Evolutionary conservation across 1,284 basidiomycete genomes (phyloP).

Genomic region (Austroboletus novae-zelandiae): DNA sequence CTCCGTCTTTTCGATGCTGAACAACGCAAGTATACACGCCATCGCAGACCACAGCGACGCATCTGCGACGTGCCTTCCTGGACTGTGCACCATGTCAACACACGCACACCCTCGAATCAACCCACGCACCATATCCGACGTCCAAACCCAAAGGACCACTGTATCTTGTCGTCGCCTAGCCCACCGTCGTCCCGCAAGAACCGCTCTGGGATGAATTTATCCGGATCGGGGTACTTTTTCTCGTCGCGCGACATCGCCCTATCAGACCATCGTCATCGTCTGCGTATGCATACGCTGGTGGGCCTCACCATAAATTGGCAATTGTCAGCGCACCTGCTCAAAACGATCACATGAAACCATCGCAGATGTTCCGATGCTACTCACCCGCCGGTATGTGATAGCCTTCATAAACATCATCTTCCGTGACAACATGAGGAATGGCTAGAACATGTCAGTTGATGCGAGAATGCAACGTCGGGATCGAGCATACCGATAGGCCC

Average conservation of each 20-base stretch:
- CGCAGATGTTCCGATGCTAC: too few relatives aligned
- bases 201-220: conserved; percentile 21
- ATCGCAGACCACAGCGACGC: conserved; percentile 29
- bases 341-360: not conserved
- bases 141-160: conserved; percentile 25
- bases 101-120: not conserved
- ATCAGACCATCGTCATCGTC: not conserved
- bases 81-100: conserved; percentile 1
- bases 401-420: conserved; percentile 22
- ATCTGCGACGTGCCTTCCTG: conserved; percentile 25
- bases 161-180: conserved; percentile 16
- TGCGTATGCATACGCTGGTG: not conserved
- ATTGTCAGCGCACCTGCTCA: conserved; percentile 9
- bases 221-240: conserved; percentile 17
- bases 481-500: conserved; percentile 15
- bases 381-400: conserved; percentile 23
- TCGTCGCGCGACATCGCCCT: conserved; percentile 26
- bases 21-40: conserved; percentile 15
- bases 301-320: conserved; percentile 18
- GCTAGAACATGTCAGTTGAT: not conserved
- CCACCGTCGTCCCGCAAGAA: conserved; percentile 20
- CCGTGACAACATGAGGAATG: conserved; percentile 12
- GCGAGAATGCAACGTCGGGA: not conserved
- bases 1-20: conserved; percentile 14
- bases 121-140: conserved; percentile 20